Evolutionary conservation across 2,329 filamentous ascomycete genomes (phyloP).

Genomic region (Aureobasidium sp.): DNA sequence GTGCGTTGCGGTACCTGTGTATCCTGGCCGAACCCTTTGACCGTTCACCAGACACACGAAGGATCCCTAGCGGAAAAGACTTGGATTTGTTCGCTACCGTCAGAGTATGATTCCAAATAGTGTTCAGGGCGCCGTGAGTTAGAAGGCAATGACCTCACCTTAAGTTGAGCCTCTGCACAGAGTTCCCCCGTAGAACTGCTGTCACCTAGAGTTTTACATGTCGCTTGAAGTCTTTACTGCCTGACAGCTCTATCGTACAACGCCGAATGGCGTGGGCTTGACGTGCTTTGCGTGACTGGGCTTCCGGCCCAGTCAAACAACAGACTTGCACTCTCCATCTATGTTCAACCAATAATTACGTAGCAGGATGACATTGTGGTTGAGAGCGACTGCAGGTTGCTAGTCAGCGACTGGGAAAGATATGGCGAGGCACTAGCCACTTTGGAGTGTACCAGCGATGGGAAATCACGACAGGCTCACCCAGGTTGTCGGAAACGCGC

Average conservation of each 20-base stretch:
- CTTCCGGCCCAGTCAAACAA: not conserved
- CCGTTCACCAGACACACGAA: not conserved
- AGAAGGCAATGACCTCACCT: slow-evolving; percentile 11
- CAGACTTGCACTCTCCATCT: not conserved
- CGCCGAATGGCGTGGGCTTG: not conserved
- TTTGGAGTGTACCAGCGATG: slow-evolving; percentile 1
- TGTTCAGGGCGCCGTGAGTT: slow-evolving; percentile 4
- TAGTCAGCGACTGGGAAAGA: not conserved
- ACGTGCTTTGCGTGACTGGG: not conserved
- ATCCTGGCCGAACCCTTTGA: slow-evolving; percentile 1
- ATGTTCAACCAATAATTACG: not conserved
- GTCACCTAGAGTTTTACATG: slow-evolving; percentile 3
- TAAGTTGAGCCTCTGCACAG: not conserved
- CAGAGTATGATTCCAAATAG: not conserved
- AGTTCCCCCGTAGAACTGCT: not conserved
- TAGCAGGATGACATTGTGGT: not conserved
- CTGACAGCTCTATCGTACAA: not conserved
- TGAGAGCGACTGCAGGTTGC: not conserved
- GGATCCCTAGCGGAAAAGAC: not conserved
- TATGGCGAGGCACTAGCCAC: not conserved
- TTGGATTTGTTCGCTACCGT: not conserved
- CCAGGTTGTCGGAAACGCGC: not conserved
- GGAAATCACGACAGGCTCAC: not conserved
- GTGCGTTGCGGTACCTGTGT: not conserved
- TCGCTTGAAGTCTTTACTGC: not conserved